phyloP scores from a whole-genome alignment of 306 rosid species.

The Leucaena leucocephala region DNA sequence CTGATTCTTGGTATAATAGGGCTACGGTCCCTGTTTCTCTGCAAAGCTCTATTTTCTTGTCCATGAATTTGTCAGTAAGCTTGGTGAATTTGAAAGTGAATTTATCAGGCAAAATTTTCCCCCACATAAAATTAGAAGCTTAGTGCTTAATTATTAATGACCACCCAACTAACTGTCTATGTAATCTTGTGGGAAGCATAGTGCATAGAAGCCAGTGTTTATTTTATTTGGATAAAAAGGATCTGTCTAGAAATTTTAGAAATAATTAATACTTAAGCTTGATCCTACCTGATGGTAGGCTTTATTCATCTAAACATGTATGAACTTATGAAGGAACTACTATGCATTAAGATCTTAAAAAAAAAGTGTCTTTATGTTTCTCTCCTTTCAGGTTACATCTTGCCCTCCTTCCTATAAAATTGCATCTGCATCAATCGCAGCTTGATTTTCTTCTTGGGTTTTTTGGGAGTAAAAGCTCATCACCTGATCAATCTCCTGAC shows the following conservation, averaged over 20 bases:
- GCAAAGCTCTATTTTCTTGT: background rate
- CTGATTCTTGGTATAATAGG: background rate
- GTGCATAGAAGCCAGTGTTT: background rate
- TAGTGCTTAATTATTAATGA: background rate
- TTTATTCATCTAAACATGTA: slow-evolving; percentile 4
- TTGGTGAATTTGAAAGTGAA: background rate
- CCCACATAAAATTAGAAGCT: too few relatives aligned
- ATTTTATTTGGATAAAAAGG: background rate
- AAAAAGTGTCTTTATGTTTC: slow-evolving; percentile 14
- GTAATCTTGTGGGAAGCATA: background rate
- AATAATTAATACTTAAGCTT: slow-evolving; percentile 18
- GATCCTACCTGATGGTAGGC: slow-evolving; percentile 23
- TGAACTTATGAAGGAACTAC: slow-evolving; percentile 15
- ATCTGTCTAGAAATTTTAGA: slow-evolving; percentile 12
- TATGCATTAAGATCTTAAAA: slow-evolving; percentile 5
- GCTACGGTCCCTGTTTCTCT: background rate
- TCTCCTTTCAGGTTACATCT: slow-evolving; percentile 65
- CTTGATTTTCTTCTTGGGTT: slow-evolving; percentile 82
- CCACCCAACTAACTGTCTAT: background rate
- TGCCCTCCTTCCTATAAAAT: slow-evolving; percentile 63
- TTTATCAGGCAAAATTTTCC: background rate
- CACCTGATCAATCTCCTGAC: slow-evolving; percentile 56
- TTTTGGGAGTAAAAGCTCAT: slow-evolving; percentile 65
- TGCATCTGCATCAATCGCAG: slow-evolving; percentile 89
- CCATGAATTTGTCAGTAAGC: background rate